Percentiles rank a stretch among this genome's conserved stretches.
phyloP scores from a whole-genome alignment of 371 early-diverging fungal genomes.

The Rhizopus arrhizus region DNA sequence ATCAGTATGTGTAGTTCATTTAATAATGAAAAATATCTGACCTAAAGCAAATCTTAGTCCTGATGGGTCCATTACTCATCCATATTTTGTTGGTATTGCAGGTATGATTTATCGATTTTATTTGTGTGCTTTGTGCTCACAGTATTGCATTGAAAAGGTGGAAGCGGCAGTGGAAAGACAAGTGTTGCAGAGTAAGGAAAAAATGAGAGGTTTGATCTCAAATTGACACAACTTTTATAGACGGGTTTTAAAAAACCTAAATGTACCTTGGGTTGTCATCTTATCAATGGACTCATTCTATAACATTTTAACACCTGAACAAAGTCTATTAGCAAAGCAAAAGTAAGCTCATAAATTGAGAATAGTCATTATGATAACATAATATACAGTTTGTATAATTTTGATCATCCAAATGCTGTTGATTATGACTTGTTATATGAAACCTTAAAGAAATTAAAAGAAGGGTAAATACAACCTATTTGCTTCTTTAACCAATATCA shows the following conservation, averaged over 20 bases:
- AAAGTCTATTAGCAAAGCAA: conserved; percentile 63
- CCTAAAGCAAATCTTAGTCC: conserved; percentile 20
- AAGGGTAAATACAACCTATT: conserved; percentile 47
- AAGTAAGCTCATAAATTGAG: conserved; percentile 45
- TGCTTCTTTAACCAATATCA: no score
- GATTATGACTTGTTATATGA: conserved; percentile 79
- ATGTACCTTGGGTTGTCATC: conserved; percentile 88
- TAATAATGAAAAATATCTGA: not conserved
- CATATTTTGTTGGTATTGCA: conserved; percentile 77
- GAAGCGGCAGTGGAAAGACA: conserved; percentile 84
- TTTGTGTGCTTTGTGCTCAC: conserved; percentile 1
- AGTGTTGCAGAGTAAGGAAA: conserved; percentile 69
- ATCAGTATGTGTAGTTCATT: conserved; percentile 22
- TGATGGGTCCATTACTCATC: conserved; percentile 69
- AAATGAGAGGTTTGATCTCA: not conserved
- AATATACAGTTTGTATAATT: conserved; percentile 63
- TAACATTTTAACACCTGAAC: conserved; percentile 76
- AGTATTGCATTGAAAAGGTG: conserved; percentile 52
- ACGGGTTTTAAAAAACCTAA: conserved; percentile 71
- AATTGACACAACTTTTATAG: conserved; percentile 26
- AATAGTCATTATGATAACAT: conserved; percentile 7
- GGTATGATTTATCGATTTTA: conserved; percentile 32
- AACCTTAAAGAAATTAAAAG: conserved; percentile 71
- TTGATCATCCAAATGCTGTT: conserved; percentile 83
- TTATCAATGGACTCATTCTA: conserved; percentile 95